Percentiles rank a stretch among this genome's conserved stretches.
phyloP scores from a whole-genome alignment of 768 basidiomycete species.

The Guyanaporus albipodus region DNA sequence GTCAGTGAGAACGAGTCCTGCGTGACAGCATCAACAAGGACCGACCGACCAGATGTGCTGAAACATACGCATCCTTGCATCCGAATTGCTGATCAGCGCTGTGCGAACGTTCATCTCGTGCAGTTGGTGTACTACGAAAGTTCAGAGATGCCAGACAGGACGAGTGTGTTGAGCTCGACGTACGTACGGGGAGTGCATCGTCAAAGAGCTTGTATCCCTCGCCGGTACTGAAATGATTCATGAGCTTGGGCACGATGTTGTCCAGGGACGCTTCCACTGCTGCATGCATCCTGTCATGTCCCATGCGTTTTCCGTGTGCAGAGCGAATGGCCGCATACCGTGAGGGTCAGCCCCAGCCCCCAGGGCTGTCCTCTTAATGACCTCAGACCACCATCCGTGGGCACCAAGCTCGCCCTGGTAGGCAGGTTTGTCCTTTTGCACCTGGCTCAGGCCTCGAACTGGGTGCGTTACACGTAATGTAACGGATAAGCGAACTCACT shows the following conservation, averaged over 20 bases:
- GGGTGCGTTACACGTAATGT: constrained; percentile 1
- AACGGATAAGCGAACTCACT: constrained; percentile 33
- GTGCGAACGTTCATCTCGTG: constrained; percentile 44
- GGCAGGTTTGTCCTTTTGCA: constrained; percentile 56
- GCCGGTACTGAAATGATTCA: constrained; percentile 63
- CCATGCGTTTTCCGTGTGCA: constrained; percentile 23
- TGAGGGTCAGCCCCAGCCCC: constrained; percentile 65
- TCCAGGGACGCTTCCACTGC: constrained; percentile 51
- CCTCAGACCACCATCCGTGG: constrained; percentile 72
- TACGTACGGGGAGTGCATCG: constrained; percentile 48
- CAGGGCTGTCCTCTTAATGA: constrained; percentile 68
- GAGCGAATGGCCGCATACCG: constrained; percentile 35
- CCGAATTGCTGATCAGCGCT: constrained; percentile 69
- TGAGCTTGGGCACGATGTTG: constrained; percentile 57
- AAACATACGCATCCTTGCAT: constrained; percentile 62
- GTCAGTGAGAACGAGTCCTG: constrained; percentile 54
- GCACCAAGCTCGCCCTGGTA: constrained; percentile 48
- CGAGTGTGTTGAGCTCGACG: constrained; percentile 8
- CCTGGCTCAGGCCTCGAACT: constrained; percentile 40
- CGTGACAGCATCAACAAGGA: constrained; percentile 1
- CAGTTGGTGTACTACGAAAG: constrained; percentile 41
- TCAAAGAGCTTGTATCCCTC: constrained; percentile 65
- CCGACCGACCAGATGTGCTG: not conserved
- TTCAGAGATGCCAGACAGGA: constrained; percentile 4
- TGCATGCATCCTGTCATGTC: constrained; percentile 26